A percentile compares a stretch with the other conserved stretches of the same genome.
These are phyloP conservation scores for Fusarium sp. DNA, from an alignment of 2,329 filamentous ascomycete genomes.

Conservation along the genomic window DNA sequence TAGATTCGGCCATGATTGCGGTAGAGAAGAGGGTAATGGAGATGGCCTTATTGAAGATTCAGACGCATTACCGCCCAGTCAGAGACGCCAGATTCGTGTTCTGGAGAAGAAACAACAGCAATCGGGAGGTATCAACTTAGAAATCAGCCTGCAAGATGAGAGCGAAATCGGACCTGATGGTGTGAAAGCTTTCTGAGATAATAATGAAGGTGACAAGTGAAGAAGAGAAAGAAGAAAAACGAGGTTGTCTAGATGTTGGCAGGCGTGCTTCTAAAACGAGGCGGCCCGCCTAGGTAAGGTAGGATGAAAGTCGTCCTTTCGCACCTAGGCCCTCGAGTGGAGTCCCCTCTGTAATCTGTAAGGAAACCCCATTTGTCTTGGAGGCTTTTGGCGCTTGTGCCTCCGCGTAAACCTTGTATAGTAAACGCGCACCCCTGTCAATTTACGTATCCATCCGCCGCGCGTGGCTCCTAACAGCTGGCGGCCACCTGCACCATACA, in stretches of 20 bases:
- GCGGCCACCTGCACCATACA: background rate
- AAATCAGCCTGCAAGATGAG: background rate
- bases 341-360: conserved; percentile 29
- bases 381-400: conserved; percentile 27
- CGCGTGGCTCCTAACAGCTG: conserved; percentile 25
- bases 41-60: conserved; percentile 39
- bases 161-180: background rate
- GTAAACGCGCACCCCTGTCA: conserved; percentile 38
- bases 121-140: background rate
- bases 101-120: background rate
- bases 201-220: conserved; percentile 4
- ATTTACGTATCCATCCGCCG: conserved; percentile 8
- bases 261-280: conserved; percentile 41
- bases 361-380: conserved; percentile 24
- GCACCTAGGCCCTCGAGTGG: background rate
- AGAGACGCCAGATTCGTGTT: conserved; percentile 21
- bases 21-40: conserved; percentile 26
- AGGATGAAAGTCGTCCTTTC: conserved; percentile 32
- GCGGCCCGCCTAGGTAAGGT: conserved; percentile 25
- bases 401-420: conserved; percentile 45
- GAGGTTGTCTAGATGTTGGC: conserved; percentile 31
- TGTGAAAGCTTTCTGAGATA: background rate
- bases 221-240: conserved; percentile 20
- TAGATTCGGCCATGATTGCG: conserved; percentile 41
- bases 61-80: conserved; percentile 40